These are phyloP conservation scores for Apiotrichum montevideense DNA, from an alignment of 1,284 basidiomycete genomes.

Conservation along the genomic window DNA sequence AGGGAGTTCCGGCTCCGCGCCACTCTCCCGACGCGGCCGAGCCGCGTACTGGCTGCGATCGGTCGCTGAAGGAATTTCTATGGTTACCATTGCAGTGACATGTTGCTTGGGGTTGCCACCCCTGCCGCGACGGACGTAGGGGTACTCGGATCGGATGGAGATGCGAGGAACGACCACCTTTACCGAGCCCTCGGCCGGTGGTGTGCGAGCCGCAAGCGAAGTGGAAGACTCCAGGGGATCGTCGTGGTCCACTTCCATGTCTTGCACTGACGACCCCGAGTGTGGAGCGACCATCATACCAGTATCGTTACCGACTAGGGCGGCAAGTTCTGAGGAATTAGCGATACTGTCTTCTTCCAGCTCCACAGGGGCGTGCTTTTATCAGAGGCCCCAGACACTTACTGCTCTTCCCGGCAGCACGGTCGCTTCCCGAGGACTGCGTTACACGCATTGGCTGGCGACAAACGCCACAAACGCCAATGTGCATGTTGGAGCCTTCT, in stretches of 20 bases:
- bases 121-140: slow-evolving; percentile 62
- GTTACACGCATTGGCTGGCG: slow-evolving; percentile 88
- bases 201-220: background rate
- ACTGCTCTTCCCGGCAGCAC: slow-evolving; percentile 75
- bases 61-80: slow-evolving; percentile 75
- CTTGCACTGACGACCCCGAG: background rate
- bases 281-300: background rate
- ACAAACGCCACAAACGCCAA: slow-evolving; percentile 95
- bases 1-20: slow-evolving; percentile 29
- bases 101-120: slow-evolving; percentile 50
- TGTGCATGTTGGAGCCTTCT: slow-evolving; percentile 59
- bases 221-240: slow-evolving; percentile 56
- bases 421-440: slow-evolving; percentile 55
- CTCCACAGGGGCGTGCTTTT: too few relatives aligned
- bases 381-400: slow-evolving; percentile 42
- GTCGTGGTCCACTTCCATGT: slow-evolving; percentile 62
- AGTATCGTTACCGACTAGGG: slow-evolving; percentile 61
- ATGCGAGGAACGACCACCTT: slow-evolving; percentile 82
- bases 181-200: slow-evolving; percentile 30
- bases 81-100: slow-evolving; percentile 80
- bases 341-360: too few relatives aligned
- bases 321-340: slow-evolving; percentile 65
- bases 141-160: slow-evolving; percentile 80
- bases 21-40: slow-evolving; percentile 22
- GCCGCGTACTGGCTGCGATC: slow-evolving; percentile 30